Evolutionary conservation across 2,329 filamentous ascomycete genomes (phyloP), one percentile per base, ranked within the genome.

Genomic region (Claviceps sorghi): DNA sequence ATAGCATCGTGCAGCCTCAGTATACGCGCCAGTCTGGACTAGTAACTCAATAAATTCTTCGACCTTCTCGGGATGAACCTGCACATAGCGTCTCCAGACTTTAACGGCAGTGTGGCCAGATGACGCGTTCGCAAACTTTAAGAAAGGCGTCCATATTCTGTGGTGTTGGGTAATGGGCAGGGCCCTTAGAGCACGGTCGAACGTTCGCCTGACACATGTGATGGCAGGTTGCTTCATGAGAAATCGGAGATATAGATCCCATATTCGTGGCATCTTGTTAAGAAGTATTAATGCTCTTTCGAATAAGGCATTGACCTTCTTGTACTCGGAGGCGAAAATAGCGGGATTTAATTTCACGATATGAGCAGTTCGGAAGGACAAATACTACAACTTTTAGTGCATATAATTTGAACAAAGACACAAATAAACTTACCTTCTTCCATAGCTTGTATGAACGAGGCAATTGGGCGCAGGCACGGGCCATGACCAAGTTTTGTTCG

Each of bases 181-280:
- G 6, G 94, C 91, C 57, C 91, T 83, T 46, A 98, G 76, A 13
- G 93, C 90, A 54, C 89, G 83, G 69, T 98, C 91, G 69, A 98
- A 98, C 1, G 88, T 88, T 58, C 83, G 82, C 54, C 93, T 82
- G 29, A 88, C 94, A 53, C 82, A 76, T 8, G 91, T 96, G 55
- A 98, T 82, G 51, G 94, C 73, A n/a, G 93, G 93, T 66, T 98
- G 93, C 62, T 86, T 82, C 64, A 91, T 81, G 53, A 98, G 75
- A 64, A 98, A 97, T 48, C 79, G 79, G 56, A 98, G 81, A 66
- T 96, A 98, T 82, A 97, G 88, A 66, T 96, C 90, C 94, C 93
- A 98, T 64, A 98, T 93, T 59, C 82, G 80, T 26, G 94, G 93
- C 93, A 98, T 98, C 72, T 98, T 98, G 72, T 98, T 96, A 56